Evolutionary conservation across 805 yeast genomes (phyloP).

Genomic region (Lachancea mirantina): DNA sequence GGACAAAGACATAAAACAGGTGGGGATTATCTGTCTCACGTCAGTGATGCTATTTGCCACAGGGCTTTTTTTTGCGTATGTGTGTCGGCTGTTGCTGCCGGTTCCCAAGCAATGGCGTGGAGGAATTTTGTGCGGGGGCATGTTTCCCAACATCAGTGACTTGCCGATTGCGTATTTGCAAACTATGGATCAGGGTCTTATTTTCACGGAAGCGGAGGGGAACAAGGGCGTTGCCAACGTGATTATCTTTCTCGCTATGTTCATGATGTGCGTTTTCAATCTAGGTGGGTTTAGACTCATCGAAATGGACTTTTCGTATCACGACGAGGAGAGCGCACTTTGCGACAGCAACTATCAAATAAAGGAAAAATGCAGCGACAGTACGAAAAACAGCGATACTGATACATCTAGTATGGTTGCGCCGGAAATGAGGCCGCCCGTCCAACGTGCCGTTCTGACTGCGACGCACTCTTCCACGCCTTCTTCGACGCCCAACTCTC

Average conservation of each 20-base stretch:
- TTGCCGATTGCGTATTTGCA: constrained; percentile 72
- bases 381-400: not conserved
- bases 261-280: constrained; percentile 60
- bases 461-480: too few species aligned
- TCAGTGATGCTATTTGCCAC: constrained; percentile 45
- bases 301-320: constrained; percentile 53
- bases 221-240: constrained; percentile 77
- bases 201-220: constrained; percentile 53
- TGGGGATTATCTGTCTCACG: constrained; percentile 55
- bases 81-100: constrained; percentile 28
- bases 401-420: not conserved
- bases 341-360: constrained; percentile 14
- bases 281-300: constrained; percentile 67
- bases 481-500: not conserved
- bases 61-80: constrained; percentile 43
- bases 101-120: constrained; percentile 66
- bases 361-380: not conserved
- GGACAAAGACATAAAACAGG: constrained; percentile 56
- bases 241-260: constrained; percentile 66
- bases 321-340: constrained; percentile 21
- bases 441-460: too few species aligned
- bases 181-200: constrained; percentile 54
- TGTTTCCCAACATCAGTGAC: constrained; percentile 70
- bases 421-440: too few species aligned
- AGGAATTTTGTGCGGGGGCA: constrained; percentile 61